Evolutionary conservation across 1,284 basidiomycete species (phyloP), one percentile per base, ranked within the genome.

Genomic region (Ustilago tritici): DNA sequence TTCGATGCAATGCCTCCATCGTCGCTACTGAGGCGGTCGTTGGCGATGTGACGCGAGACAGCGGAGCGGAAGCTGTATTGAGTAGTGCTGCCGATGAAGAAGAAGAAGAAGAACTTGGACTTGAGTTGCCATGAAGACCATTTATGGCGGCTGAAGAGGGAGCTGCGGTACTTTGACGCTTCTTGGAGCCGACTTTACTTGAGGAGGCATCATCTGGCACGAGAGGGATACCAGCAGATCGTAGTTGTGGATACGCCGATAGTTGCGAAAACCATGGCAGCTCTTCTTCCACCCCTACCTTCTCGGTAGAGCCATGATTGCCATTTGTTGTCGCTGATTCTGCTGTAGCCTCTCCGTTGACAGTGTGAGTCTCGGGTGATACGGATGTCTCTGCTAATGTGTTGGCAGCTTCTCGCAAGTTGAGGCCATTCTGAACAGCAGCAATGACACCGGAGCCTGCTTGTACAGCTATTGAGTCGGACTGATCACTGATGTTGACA

Each of bases 191-290:
- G 12, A 54, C 54, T 14, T 55, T 59, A 28, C 55, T 52, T 9
- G 67, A 61, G 28, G 53, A 61, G 6, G 43, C 62, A 40, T 75
- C 72, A n/a, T 71, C 65, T 4, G 76, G 70, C 9, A 78, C 38
- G 15, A 76, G 52, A 5, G 76, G 76, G 11, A 78, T 75, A 1
- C 76, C 76, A 4, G 76, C 76, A 17, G 76, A 78, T 8, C 76
- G 59, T 28, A 82, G 34, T 38, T 82, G 80, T 19, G 80, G 78
- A 47, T 78, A 74, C 0, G 78, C 71, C 40, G 70, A 80, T 34
- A 82, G 50, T 52, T 82, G 80, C 1, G 78, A 80, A 61, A 82
- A 82, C 80, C 80, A 82, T 2, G 80, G 80, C 32, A 78, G 59
- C 46, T 78, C 78, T 40, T 80, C 68, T 43, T 74, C 70, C 12